Percentiles rank a stretch among this genome's conserved stretches.
These are phyloP conservation scores for Syzygium syzygioides DNA, from an alignment of 441 rosid genomes.

Conservation along the genomic window DNA sequence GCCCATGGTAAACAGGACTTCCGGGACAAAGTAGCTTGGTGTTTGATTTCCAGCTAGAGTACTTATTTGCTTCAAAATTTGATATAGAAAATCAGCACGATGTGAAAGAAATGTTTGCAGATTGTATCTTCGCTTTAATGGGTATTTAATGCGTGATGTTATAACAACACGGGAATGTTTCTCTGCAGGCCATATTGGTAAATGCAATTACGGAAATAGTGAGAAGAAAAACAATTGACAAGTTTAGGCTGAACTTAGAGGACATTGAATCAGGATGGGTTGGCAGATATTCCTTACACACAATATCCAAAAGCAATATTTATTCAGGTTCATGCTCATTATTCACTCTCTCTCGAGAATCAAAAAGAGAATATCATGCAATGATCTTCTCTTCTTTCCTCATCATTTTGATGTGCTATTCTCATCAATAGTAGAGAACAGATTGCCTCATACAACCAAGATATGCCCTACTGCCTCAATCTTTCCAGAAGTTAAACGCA, in stretches of 20 bases:
- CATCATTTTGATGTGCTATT: background rate
- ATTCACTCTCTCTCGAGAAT: background rate
- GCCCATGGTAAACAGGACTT: slow-evolving; percentile 84
- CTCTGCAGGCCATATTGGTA: background rate
- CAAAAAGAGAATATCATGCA: background rate
- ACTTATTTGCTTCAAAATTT: slow-evolving; percentile 76
- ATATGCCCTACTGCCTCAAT: background rate
- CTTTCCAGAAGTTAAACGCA: background rate
- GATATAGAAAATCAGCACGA: background rate
- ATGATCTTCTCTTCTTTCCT: background rate
- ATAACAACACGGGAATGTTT: background rate
- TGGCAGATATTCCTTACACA: background rate
- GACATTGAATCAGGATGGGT: background rate
- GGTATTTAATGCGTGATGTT: background rate
- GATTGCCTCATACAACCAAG: background rate
- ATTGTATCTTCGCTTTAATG: background rate
- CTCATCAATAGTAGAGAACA: background rate
- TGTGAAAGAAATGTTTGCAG: background rate
- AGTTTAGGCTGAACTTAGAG: background rate
- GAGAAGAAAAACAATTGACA: background rate
- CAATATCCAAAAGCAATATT: background rate
- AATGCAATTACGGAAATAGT: background rate
- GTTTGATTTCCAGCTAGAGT: slow-evolving; percentile 82
- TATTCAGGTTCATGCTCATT: background rate
- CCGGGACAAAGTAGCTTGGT: slow-evolving; percentile 82